phyloP scores from a whole-genome alignment of 2,329 filamentous ascomycete genomes.

The Clathrospora elynae region DNA sequence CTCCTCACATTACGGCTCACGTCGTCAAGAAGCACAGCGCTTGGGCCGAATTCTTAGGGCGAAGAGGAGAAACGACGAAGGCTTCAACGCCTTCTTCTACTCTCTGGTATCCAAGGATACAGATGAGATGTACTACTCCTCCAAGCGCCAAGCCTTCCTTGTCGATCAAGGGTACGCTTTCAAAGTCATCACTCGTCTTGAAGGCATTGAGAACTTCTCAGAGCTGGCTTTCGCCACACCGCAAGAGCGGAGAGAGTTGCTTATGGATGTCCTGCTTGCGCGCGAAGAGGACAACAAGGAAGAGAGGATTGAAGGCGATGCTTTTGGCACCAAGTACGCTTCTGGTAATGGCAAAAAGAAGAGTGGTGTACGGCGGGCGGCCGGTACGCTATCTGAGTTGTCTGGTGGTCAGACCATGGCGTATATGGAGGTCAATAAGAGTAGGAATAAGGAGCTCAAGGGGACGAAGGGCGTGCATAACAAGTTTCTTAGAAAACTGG shows the following conservation, averaged over 20 bases:
- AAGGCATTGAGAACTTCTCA: slow-evolving; percentile 84
- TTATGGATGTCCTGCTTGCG: slow-evolving; percentile 87
- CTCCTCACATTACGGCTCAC: slow-evolving; percentile 94
- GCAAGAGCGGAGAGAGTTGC: slow-evolving; percentile 79
- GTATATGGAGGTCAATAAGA: slow-evolving; percentile 61
- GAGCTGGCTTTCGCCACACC: slow-evolving; percentile 80
- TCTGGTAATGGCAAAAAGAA: slow-evolving; percentile 54
- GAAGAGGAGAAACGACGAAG: slow-evolving; percentile 94
- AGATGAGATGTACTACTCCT: slow-evolving; percentile 96
- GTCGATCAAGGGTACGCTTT: slow-evolving; percentile 99
- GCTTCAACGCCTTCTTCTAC: slow-evolving; percentile 99
- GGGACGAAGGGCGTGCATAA: slow-evolving; percentile 47
- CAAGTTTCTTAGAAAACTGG: slow-evolving; percentile 53
- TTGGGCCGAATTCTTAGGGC: slow-evolving; percentile 91
- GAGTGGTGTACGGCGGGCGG: slow-evolving; percentile 75
- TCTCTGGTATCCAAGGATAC: slow-evolving; percentile 97
- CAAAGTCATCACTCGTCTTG: slow-evolving; percentile 95
- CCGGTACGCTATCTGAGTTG: slow-evolving; percentile 81
- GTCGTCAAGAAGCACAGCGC: slow-evolving; percentile 93
- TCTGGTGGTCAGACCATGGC: slow-evolving; percentile 96
- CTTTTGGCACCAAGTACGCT: slow-evolving; percentile 60
- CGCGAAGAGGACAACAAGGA: slow-evolving; percentile 73
- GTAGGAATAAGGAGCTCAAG: slow-evolving; percentile 54
- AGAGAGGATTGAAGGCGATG: slow-evolving; percentile 71
- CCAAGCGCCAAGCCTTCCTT: slow-evolving; percentile 93